These are phyloP conservation scores for Auxenochlorella pyrenoidosa DNA, from an alignment of 139 green algal species.

Conservation along the genomic window DNA sequence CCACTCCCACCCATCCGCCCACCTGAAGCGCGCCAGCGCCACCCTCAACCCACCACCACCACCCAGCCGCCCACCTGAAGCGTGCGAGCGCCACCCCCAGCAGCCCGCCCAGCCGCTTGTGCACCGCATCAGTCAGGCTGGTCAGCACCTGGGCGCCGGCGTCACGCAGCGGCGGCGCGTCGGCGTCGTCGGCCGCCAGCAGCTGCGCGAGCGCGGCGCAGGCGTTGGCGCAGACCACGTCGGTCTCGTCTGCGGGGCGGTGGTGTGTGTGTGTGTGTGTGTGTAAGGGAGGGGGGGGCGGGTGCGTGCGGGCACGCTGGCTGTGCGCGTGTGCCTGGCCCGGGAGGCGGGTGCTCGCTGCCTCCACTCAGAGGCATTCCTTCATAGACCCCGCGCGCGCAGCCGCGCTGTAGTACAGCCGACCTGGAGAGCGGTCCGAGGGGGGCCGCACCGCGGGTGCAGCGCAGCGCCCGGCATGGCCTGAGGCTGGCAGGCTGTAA, in stretches of 20 bases:
- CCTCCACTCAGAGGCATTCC: too few relatives aligned
- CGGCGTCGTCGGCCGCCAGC: not conserved
- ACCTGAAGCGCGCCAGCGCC: too few relatives aligned
- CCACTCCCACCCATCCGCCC: not conserved
- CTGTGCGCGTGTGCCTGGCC: not conserved
- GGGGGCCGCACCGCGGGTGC: too few relatives aligned
- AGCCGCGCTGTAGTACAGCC: too few relatives aligned
- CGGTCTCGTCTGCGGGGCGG: constrained; percentile 27
- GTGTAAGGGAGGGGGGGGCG: not conserved
- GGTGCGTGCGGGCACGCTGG: not conserved
- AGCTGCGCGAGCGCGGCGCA: constrained; percentile 31
- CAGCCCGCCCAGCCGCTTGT: constrained; percentile 22
- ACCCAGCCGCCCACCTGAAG: too few relatives aligned
- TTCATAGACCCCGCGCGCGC: too few relatives aligned
- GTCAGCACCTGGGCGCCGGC: not conserved
- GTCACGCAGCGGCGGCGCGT: not conserved
- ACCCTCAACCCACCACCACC: too few relatives aligned
- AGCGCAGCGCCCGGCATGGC: not conserved
- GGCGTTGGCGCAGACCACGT: constrained; percentile 32
- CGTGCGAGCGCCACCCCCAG: constrained; percentile 38
- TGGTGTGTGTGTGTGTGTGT: not conserved
- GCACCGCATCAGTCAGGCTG: constrained; percentile 24
- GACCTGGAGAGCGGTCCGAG: too few relatives aligned
- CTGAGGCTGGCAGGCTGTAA: not conserved
- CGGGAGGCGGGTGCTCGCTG: too few relatives aligned